phyloP scores from a whole-genome alignment of 2,329 filamentous ascomycete genomes.

The Moelleriella libera region DNA sequence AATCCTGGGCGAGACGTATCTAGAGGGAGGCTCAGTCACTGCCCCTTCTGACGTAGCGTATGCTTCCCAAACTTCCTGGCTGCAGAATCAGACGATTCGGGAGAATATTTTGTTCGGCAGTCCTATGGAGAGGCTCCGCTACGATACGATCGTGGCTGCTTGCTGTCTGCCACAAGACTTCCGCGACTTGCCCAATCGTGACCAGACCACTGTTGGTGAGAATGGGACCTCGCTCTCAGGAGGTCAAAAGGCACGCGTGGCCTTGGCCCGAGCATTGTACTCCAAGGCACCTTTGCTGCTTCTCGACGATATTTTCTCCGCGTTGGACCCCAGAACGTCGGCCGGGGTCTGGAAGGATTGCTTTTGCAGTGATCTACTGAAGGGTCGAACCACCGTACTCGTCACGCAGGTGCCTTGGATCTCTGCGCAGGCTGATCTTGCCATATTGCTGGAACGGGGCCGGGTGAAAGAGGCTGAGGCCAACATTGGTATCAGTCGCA shows the following conservation, averaged over 20 bases:
- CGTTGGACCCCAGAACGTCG: slow-evolving; percentile 43
- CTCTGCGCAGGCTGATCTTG: slow-evolving; percentile 32
- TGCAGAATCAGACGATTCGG: slow-evolving; percentile 40
- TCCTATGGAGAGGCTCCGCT: slow-evolving; percentile 34
- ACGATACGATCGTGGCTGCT: slow-evolving; percentile 39
- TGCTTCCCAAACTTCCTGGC: slow-evolving; percentile 42
- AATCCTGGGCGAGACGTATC: slow-evolving; percentile 39
- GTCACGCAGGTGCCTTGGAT: slow-evolving; percentile 44
- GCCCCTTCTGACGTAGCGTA: slow-evolving; percentile 39
- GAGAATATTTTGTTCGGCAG: slow-evolving; percentile 42
- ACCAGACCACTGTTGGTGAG: slow-evolving; percentile 38
- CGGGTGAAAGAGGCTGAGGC: slow-evolving; percentile 23
- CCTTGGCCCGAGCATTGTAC: slow-evolving; percentile 42
- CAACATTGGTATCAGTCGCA: slow-evolving; percentile 30
- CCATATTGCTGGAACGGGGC: slow-evolving; percentile 31
- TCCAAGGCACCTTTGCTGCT: slow-evolving; percentile 39
- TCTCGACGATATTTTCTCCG: slow-evolving; percentile 46
- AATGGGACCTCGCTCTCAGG: slow-evolving; percentile 41
- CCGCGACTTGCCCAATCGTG: slow-evolving; percentile 32
- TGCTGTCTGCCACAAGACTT: slow-evolving; percentile 38
- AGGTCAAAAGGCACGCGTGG: slow-evolving; percentile 41
- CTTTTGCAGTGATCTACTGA: slow-evolving; percentile 40
- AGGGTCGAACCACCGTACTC: slow-evolving; percentile 38
- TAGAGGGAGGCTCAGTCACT: slow-evolving; percentile 31
- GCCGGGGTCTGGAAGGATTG: slow-evolving; percentile 40